phyloP scores from a whole-genome alignment of 345 rosid species.

The Kandelia obovata region DNA sequence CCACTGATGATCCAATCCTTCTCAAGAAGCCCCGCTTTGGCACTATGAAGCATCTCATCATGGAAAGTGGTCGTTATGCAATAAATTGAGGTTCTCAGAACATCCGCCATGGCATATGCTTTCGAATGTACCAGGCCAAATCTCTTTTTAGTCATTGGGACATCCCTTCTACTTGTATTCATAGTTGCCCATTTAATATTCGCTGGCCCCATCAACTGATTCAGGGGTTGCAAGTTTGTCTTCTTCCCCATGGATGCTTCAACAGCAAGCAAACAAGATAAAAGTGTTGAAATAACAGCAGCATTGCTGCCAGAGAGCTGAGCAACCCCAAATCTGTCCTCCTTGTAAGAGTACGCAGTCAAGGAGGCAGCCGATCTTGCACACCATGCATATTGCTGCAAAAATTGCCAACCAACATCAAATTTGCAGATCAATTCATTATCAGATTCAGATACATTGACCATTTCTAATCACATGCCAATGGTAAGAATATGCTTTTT shows the following conservation, averaged over 20 bases:
- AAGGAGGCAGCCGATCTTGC: slow-evolving; percentile 61
- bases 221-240: slow-evolving; percentile 58
- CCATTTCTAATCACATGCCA: too few relatives aligned
- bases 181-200: slow-evolving; percentile 67
- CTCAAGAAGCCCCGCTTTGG: slow-evolving; percentile 61
- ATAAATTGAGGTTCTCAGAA: slow-evolving; percentile 68
- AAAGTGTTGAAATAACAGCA: slow-evolving; percentile 61
- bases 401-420: slow-evolving; percentile 1
- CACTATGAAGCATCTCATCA: slow-evolving; percentile 61
- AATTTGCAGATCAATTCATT: neutral
- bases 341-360: slow-evolving; percentile 66
- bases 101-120: slow-evolving; percentile 74
- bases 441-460: neutral
- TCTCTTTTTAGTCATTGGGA: slow-evolving; percentile 46
- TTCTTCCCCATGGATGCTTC: slow-evolving; percentile 88
- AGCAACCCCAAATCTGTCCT: slow-evolving; percentile 91
- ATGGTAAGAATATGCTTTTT: too few relatives aligned
- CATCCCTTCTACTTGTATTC: slow-evolving; percentile 55
- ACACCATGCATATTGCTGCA: slow-evolving; percentile 81
- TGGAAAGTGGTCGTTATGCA: slow-evolving; percentile 67
- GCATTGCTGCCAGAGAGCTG: slow-evolving; percentile 86
- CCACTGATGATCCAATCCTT: slow-evolving; percentile 62
- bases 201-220: slow-evolving; percentile 61
- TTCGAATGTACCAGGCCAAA: slow-evolving; percentile 45
- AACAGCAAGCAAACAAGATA: slow-evolving; percentile 72